These are phyloP conservation scores for Metarhizium rileyi DNA, from an alignment of 2,329 filamentous ascomycete genomes.

Conservation along the genomic window DNA sequence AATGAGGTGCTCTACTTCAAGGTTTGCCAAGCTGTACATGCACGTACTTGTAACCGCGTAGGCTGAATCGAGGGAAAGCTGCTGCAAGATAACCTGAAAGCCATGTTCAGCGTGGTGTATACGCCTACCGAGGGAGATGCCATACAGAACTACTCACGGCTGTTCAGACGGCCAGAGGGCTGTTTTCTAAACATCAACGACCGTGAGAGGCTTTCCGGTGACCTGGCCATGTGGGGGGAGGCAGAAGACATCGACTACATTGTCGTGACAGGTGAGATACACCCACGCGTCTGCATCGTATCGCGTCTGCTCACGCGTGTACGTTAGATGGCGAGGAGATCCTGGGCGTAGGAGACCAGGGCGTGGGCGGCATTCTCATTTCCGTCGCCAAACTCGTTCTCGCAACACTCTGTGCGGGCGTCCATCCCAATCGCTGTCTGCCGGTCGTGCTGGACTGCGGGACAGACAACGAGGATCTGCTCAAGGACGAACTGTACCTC, in stretches of 20 bases:
- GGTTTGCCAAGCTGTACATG: no score
- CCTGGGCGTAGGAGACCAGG: slow-evolving; percentile 82
- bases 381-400: slow-evolving; percentile 75
- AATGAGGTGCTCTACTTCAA: slow-evolving; percentile 76
- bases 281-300: background rate
- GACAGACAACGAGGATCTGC: slow-evolving; percentile 67
- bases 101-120: slow-evolving; percentile 88
- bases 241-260: slow-evolving; percentile 78
- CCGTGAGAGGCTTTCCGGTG: slow-evolving; percentile 52
- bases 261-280: slow-evolving; percentile 61
- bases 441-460: slow-evolving; percentile 81
- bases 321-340: slow-evolving; percentile 55
- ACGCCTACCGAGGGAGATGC: slow-evolving; percentile 86
- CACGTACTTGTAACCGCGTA: background rate
- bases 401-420: slow-evolving; percentile 77
- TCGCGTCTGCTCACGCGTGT: background rate
- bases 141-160: slow-evolving; percentile 70
- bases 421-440: slow-evolving; percentile 69
- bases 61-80: slow-evolving; percentile 37
- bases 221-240: slow-evolving; percentile 57
- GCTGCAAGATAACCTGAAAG: slow-evolving; percentile 65
- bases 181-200: slow-evolving; percentile 72
- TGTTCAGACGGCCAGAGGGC: slow-evolving; percentile 71
- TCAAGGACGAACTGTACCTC: slow-evolving; percentile 70
- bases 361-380: slow-evolving; percentile 75